Conservation (phyloP, 2,329 filamentous ascomycete species). For the Bipolaris oryzae region DNA sequence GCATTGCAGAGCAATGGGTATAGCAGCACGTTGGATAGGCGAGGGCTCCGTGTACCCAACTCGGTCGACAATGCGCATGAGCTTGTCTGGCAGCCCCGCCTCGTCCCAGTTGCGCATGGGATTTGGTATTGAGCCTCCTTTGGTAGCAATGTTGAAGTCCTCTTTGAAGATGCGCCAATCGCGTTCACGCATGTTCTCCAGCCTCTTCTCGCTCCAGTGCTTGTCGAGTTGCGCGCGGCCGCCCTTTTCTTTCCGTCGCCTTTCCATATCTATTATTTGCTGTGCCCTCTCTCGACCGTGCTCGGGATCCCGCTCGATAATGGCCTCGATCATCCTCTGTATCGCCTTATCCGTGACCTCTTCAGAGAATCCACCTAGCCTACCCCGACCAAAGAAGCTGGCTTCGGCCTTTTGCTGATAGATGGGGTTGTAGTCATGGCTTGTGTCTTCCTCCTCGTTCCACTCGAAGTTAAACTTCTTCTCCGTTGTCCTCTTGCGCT, state of each 20-base stretch:
- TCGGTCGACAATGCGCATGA: constrained; percentile 80
- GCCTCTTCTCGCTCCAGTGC: constrained; percentile 92
- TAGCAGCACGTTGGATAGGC: constrained; percentile 90
- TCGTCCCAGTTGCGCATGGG: constrained; percentile 96
- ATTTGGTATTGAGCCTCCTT: constrained; percentile 88
- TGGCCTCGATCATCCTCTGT: constrained; percentile 67
- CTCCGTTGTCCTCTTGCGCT: constrained; percentile 87
- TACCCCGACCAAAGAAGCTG: constrained; percentile 72
- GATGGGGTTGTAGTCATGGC: constrained; percentile 78
- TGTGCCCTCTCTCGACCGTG: constrained; percentile 77
- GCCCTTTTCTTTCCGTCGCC: constrained; percentile 74
- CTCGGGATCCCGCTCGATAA: constrained; percentile 76
- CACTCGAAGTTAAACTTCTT: constrained; percentile 99
- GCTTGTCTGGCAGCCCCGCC: constrained; percentile 74
- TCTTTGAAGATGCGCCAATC: constrained; percentile 99
- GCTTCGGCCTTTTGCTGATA: constrained; percentile 72
- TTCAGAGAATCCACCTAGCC: constrained; percentile 70
- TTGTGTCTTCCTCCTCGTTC: constrained; percentile 94
- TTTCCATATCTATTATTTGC: constrained; percentile 84
- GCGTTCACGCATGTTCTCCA: constrained; percentile 93
- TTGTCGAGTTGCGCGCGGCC: constrained; percentile 78
- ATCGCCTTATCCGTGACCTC: constrained; percentile 59
- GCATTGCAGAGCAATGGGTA: constrained; percentile 90
- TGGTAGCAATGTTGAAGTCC: constrained; percentile 95
- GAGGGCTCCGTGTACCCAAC: constrained; percentile 93